Evolutionary conservation across 2,329 filamentous ascomycete species (phyloP).

Genomic region (Fusarium solani-melongenae): DNA sequence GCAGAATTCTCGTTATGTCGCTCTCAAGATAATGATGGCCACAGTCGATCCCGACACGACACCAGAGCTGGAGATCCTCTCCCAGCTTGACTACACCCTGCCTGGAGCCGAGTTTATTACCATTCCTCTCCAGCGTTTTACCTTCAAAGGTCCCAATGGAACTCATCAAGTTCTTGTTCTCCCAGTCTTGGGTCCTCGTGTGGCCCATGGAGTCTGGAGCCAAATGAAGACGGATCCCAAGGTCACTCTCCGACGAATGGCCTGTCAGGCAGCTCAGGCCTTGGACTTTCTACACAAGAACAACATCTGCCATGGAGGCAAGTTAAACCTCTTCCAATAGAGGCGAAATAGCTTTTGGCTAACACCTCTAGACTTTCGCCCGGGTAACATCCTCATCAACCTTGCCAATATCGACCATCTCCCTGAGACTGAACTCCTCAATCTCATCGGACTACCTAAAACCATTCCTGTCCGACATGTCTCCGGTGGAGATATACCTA

Average conservation of each 20-base stretch:
- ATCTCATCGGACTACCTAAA: constrained; percentile 23
- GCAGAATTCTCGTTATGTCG: rapidly evolving
- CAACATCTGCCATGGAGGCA: constrained; percentile 47
- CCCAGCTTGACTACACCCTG: background rate
- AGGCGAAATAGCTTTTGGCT: no score
- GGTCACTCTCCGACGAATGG: constrained; percentile 25
- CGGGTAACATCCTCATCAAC: constrained; percentile 42
- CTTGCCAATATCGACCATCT: constrained; percentile 37
- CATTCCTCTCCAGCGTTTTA: background rate
- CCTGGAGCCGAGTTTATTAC: background rate
- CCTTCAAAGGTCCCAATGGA: constrained; percentile 32
- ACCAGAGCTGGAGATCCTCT: background rate
- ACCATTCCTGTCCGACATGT: constrained; percentile 7
- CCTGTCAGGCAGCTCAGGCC: constrained; percentile 33
- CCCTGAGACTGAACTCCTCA: constrained; percentile 31
- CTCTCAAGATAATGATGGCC: background rate
- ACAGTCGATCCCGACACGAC: background rate
- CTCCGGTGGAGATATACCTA: constrained; percentile 8
- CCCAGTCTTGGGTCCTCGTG: constrained; percentile 43
- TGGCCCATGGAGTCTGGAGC: constrained; percentile 25
- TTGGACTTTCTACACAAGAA: constrained; percentile 41
- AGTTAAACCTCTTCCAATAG: no score
- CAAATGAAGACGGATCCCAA: constrained; percentile 2
- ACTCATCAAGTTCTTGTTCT: constrained; percentile 41
- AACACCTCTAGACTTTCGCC: constrained; percentile 38